These are phyloP conservation scores for Aspergillus pseudotamarii DNA, from an alignment of 2,329 filamentous ascomycete species.

Conservation along the genomic window DNA sequence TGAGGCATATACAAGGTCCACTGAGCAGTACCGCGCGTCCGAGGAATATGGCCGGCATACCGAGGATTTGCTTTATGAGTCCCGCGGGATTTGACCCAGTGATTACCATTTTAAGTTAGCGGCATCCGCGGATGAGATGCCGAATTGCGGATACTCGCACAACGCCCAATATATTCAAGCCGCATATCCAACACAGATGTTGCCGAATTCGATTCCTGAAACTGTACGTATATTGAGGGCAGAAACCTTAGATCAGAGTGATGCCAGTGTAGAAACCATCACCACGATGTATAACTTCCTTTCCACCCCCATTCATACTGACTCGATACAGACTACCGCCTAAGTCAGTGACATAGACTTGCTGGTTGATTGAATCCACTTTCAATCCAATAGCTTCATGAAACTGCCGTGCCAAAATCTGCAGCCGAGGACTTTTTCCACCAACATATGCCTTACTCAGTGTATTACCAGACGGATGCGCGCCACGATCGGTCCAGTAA, in stretches of 20 bases:
- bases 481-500: conserved; percentile 65
- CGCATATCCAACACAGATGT: too few relatives aligned
- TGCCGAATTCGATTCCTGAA: too few relatives aligned
- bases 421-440: conserved; percentile 11
- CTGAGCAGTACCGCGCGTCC: background rate
- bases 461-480: conserved; percentile 57
- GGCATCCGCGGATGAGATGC: background rate
- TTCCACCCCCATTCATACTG: conserved; percentile 19
- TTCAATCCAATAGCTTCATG: conserved; percentile 32
- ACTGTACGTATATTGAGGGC: too few relatives aligned
- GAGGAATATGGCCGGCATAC: background rate
- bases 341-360: conserved; percentile 27
- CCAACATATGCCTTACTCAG: conserved; percentile 47
- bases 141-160: too few relatives aligned
- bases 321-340: conserved; percentile 28
- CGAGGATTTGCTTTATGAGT: background rate
- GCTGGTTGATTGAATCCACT: conserved; percentile 20
- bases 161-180: too few relatives aligned
- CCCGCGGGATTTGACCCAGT: background rate
- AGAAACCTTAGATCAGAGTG: background rate
- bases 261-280: conserved; percentile 25
- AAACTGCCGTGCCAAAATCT: conserved; percentile 26
- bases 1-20: background rate
- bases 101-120: background rate
- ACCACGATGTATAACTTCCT: conserved; percentile 22